phyloP scores from a whole-genome alignment of 2,329 filamentous ascomycete genomes.

The Magnaporthiopsis poae region DNA sequence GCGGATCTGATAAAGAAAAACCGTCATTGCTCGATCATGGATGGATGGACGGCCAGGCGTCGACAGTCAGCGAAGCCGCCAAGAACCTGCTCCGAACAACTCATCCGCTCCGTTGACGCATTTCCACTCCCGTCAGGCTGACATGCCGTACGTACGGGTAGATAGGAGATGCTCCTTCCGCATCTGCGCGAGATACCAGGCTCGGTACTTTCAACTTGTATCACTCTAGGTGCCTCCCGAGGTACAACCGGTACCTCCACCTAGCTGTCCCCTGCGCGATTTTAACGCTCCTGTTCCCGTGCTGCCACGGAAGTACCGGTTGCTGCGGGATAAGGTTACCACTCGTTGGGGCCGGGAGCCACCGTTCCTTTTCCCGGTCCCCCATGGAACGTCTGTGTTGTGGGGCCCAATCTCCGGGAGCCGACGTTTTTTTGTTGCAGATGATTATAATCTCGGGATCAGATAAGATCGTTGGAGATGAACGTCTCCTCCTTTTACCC shows the following conservation, averaged over 20 bases:
- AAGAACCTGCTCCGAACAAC: not conserved
- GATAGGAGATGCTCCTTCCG: not conserved
- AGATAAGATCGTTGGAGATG: conserved; percentile 8
- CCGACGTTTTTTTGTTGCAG: not conserved
- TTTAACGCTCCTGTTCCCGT: not conserved
- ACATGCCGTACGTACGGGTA: no score
- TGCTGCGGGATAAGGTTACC: not conserved
- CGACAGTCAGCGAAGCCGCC: not conserved
- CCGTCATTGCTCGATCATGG: not conserved
- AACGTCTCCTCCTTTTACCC: no score
- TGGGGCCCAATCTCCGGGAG: not conserved
- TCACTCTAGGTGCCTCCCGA: no score
- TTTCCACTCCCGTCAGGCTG: not conserved
- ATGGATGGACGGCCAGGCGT: not conserved
- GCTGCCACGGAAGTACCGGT: not conserved
- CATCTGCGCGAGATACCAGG: not conserved
- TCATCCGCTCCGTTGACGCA: not conserved
- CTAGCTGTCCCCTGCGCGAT: not conserved
- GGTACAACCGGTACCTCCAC: no score
- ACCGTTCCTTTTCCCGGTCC: not conserved
- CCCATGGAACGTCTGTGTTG: not conserved
- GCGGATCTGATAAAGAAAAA: not conserved
- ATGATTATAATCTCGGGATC: conserved; percentile 9
- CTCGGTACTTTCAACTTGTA: not conserved
- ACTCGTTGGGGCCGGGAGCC: not conserved